Evolutionary conservation across 2,329 filamentous ascomycete genomes (phyloP).

Genomic region (Colletotrichum aenigma): DNA sequence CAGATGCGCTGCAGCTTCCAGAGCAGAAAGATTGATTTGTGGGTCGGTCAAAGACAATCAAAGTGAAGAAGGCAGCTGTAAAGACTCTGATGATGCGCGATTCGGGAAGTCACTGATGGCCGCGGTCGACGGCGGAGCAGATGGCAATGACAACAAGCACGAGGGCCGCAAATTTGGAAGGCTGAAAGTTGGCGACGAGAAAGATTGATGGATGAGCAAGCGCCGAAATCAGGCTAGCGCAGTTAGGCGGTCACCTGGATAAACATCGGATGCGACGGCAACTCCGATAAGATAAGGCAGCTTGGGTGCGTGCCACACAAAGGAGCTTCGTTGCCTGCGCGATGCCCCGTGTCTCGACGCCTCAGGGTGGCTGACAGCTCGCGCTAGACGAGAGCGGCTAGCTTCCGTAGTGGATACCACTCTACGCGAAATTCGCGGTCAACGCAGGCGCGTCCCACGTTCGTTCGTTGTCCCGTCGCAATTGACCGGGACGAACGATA

Average conservation of each 20-base stretch:
- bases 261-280: background rate
- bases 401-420: conserved; percentile 1
- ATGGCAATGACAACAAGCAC: background rate
- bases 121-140: background rate
- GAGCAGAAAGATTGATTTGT: background rate
- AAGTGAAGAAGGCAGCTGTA: background rate
- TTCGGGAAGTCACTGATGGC: background rate
- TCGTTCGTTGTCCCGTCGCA: conserved; percentile 19
- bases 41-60: background rate
- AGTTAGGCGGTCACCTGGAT: conserved; percentile 12
- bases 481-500: background rate
- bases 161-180: conserved; percentile 2
- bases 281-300: background rate
- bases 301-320: background rate
- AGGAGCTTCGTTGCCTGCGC: background rate
- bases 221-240: conserved; percentile 14
- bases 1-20: conserved; percentile 2
- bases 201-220: conserved; percentile 14
- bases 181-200: conserved; percentile 14
- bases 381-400: background rate
- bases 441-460: conserved; percentile 19
- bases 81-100: background rate
- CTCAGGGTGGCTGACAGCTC: background rate
- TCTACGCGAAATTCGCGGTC: conserved; percentile 24
- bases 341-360: background rate